Conservation (phyloP, 2,329 filamentous ascomycete species). For the Conoideocrella luteorostrata region DNA sequence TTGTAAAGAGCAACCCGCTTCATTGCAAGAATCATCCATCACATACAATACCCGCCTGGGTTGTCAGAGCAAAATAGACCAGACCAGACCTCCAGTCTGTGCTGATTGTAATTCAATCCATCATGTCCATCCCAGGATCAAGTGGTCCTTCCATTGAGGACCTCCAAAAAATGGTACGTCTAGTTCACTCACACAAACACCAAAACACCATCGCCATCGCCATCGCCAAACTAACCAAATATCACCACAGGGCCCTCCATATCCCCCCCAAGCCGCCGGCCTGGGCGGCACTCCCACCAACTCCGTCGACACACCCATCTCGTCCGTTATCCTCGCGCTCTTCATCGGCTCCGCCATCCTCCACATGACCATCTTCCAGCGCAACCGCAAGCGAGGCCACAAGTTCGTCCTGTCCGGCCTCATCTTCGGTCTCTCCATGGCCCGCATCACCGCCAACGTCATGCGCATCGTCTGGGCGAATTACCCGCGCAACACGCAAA, state of each 20-base stretch:
- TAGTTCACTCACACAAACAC: too few relatives aligned
- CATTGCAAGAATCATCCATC: too few relatives aligned
- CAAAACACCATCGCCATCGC: background rate
- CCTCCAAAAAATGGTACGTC: too few relatives aligned
- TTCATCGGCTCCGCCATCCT: constrained; percentile 46
- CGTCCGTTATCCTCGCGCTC: constrained; percentile 53
- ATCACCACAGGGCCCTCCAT: constrained; percentile 26
- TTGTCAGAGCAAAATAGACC: too few relatives aligned
- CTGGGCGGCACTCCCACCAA: constrained; percentile 53
- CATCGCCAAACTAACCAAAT: background rate
- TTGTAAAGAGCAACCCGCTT: too few relatives aligned
- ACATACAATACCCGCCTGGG: too few relatives aligned
- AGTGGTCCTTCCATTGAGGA: too few relatives aligned
- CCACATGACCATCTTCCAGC: constrained; percentile 53
- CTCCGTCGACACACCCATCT: constrained; percentile 57
- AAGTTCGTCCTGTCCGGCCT: constrained; percentile 55
- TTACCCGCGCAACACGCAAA: constrained; percentile 28
- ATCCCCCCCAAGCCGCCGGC: constrained; percentile 35
- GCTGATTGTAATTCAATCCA: too few relatives aligned
- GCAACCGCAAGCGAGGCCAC: constrained; percentile 42
- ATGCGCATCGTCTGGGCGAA: constrained; percentile 49
- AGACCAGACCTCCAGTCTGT: too few relatives aligned
- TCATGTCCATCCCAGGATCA: too few relatives aligned
- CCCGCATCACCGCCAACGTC: constrained; percentile 43
- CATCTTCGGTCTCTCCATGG: constrained; percentile 53